Base-by-base conservation (phyloP, 192 early-diverging fungal species). In the Haplosporangium gracile region DNA sequence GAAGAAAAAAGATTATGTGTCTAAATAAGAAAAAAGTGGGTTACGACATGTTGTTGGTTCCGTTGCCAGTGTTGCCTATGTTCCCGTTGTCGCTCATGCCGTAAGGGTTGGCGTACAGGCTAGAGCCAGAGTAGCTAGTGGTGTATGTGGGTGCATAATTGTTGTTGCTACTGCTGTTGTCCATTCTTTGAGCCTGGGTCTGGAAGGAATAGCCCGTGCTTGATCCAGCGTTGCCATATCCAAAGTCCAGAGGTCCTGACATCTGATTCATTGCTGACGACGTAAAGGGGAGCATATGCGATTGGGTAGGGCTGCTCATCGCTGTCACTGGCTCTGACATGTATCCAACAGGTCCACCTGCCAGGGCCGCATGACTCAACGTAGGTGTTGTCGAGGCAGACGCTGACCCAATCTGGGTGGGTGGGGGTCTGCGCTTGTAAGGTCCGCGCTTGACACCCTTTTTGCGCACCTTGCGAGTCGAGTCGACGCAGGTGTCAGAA, bases 381-480 rank as follows among this genome's bases (percentile, higher is more conserved):
- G 72, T 49, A 11, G 84, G 84, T 18, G 84, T 86, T 13, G 84
- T 81, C 3, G 84, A 86, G 9, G 84, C 84, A 10, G 84, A 86
- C 4, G 84, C 84, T 24, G 84, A 86, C 51, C 84, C 84, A 34
- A 86, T 75, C 75, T 86, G 84, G 34, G 79, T 81, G 40, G 84
- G 75, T 75, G 74, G 84, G 32, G 76, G 68, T 80, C 90, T 91
- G 51, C 92, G 87, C 78, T 96, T 96, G 77, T 97, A 97, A 1
- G 96, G 96, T 22, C 97, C 97, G 10, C 96, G 89, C 78, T 95
- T 96, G 70, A 96, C 90, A 24, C 96, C 96, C 76, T 94, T 93
- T 73, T 95, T 94, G 10, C 96, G 89, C 57, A 95, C 94, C 82
- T 96, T 96, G 69, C 96, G 91, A 42, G 90, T 89, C 18, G 96